A percentile compares a stretch with the other conserved stretches of the same genome.
phyloP scores from a whole-genome alignment of 2,329 filamentous ascomycete species.

The Hirsutella rhossiliensis region DNA sequence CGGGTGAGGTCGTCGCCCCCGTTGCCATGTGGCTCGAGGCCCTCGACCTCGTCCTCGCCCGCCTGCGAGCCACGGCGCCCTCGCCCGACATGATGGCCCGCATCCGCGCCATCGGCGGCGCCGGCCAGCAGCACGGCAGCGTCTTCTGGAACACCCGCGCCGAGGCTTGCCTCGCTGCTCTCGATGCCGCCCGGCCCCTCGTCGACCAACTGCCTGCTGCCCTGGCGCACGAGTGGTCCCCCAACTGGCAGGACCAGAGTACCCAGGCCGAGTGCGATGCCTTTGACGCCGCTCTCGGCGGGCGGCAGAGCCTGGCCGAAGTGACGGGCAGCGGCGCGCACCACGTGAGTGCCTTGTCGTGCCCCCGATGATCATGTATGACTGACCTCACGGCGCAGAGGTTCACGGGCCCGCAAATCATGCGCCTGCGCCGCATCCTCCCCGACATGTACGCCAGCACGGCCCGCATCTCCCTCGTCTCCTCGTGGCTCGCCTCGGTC shows the following conservation, averaged over 20 bases:
- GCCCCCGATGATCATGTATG: too few species aligned
- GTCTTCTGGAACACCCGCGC: slow-evolving; percentile 79
- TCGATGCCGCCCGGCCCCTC: slow-evolving; percentile 51
- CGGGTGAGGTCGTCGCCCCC: slow-evolving; percentile 85
- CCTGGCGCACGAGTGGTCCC: slow-evolving; percentile 76
- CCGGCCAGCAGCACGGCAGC: slow-evolving; percentile 95
- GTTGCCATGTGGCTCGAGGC: slow-evolving; percentile 93
- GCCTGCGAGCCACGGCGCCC: slow-evolving; percentile 53
- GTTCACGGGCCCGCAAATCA: slow-evolving; percentile 95
- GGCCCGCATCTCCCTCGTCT: slow-evolving; percentile 80
- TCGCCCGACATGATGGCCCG: slow-evolving; percentile 47
- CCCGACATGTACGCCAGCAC: slow-evolving; percentile 74
- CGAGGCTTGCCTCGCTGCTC: slow-evolving; percentile 45
- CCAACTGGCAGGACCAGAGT: slow-evolving; percentile 97
- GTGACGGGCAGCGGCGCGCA: slow-evolving; percentile 88
- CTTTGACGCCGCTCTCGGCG: slow-evolving; percentile 65
- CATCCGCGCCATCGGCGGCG: slow-evolving; percentile 75
- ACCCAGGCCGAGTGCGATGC: slow-evolving; percentile 84
- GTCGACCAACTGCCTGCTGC: slow-evolving; percentile 60
- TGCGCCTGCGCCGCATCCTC: slow-evolving; percentile 70
- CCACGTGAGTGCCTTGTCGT: slow-evolving; percentile 50
- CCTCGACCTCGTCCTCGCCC: slow-evolving; percentile 69
- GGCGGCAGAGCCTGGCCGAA: slow-evolving; percentile 55
- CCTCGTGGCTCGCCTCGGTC: slow-evolving; percentile 85
- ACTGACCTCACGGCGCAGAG: slow-evolving; percentile 37